Conservation (phyloP, 108 stramenopile species). For the Cyclotella choctawhatcheeana region DNA sequence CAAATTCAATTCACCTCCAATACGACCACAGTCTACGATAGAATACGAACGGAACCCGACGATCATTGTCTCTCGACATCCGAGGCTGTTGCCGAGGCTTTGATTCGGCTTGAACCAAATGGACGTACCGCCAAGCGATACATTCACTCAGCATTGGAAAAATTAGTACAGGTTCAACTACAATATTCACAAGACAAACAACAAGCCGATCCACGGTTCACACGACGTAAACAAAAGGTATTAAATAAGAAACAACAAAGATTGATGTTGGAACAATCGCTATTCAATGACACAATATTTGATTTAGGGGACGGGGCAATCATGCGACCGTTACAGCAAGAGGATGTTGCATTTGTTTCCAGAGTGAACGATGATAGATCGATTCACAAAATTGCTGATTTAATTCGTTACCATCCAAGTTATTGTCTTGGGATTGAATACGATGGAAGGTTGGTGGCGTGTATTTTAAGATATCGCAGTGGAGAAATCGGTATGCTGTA, state of each 20-base stretch:
- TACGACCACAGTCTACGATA: conserved; percentile 48
- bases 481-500: conserved; percentile 60
- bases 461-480: conserved; percentile 53
- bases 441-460: conserved; percentile 36
- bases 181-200: neutral
- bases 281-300: conserved; percentile 18
- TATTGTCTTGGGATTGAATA: conserved; percentile 56
- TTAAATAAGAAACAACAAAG: neutral
- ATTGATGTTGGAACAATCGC: conserved; percentile 13
- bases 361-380: conserved; percentile 30
- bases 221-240: neutral
- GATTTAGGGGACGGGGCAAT: conserved; percentile 35
- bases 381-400: conserved; percentile 16
- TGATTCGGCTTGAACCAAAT: conserved; percentile 41
- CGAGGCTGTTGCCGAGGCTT: conserved; percentile 54
- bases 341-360: conserved; percentile 7
- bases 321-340: conserved; percentile 28
- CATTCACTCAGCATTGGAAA: neutral
- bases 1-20: conserved; percentile 49
- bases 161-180: neutral
- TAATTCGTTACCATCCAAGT: conserved; percentile 15
- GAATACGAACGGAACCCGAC: conserved; percentile 61
- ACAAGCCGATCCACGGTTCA: neutral
- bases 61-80: conserved; percentile 61
- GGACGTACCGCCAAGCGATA: conserved; percentile 6